phyloP scores from a whole-genome alignment of 2,329 filamentous ascomycete species.

The Cylindrodendrum hubeiense region DNA sequence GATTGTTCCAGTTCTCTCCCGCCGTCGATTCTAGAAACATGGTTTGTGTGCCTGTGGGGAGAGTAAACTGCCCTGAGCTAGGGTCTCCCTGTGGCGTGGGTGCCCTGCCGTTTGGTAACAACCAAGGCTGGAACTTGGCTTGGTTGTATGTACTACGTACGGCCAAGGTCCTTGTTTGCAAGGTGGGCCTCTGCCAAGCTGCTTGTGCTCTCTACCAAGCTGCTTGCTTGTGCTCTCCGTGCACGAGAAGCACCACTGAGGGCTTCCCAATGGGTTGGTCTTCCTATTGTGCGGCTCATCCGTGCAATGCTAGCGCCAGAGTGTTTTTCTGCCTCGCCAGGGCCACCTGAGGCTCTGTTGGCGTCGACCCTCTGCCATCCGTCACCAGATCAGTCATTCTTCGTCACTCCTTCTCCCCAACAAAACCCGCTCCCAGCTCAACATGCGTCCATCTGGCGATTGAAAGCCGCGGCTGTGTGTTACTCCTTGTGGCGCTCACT shows the following conservation, averaged over 20 bases:
- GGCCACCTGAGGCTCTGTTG: background rate
- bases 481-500: background rate
- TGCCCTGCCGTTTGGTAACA: background rate
- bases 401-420: slow-evolving; percentile 3
- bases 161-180: slow-evolving; percentile 7
- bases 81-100: slow-evolving; percentile 5
- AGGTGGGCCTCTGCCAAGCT: slow-evolving; percentile 6
- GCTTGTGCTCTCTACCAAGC: background rate
- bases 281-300: background rate
- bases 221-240: no score
- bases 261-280: background rate
- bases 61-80: slow-evolving; percentile 2
- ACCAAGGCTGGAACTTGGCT: slow-evolving; percentile 8
- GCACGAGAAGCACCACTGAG: background rate
- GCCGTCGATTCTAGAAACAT: background rate
- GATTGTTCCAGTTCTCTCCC: background rate
- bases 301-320: slow-evolving; percentile 1
- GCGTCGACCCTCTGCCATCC: background rate
- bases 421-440: background rate
- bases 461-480: background rate
- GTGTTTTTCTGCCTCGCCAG: no score
- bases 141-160: slow-evolving; percentile 5
- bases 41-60: background rate
- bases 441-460: background rate
- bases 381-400: slow-evolving; percentile 5